phyloP scores from a whole-genome alignment of 257 asterid genomes.

The Parsonsia alboflavescens region DNA sequence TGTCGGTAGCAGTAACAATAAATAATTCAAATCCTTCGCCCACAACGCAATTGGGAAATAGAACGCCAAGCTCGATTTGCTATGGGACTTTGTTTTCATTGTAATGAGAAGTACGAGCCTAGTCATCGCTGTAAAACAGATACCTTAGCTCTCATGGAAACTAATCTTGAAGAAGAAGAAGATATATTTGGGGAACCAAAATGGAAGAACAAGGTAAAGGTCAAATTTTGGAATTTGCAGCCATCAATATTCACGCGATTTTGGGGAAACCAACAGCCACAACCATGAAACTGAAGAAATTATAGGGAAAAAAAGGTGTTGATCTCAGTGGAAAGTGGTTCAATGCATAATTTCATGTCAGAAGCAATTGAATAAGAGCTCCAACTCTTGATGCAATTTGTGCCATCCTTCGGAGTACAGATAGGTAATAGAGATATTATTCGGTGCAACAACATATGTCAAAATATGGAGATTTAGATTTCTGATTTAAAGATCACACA shows the following conservation, averaged over 20 bases:
- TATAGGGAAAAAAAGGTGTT: neutral
- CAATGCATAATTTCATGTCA: neutral
- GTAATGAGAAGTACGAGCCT: neutral
- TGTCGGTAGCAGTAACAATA: too few species aligned
- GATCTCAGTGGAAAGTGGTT: conserved; percentile 6
- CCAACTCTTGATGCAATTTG: neutral
- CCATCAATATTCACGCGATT: conserved; percentile 1
- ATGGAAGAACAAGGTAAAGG: neutral
- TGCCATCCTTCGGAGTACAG: conserved; percentile 3
- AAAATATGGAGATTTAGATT: neutral
- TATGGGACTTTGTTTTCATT: neutral
- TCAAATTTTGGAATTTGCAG: neutral
- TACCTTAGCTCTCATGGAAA: too few species aligned
- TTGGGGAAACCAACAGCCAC: neutral
- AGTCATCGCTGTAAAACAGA: too few species aligned
- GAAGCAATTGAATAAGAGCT: neutral
- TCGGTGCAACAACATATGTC: neutral
- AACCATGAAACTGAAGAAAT: conserved; percentile 6
- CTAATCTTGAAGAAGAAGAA: neutral
- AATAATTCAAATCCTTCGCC: neutral
- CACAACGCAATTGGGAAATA: neutral
- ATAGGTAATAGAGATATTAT: conserved; percentile 11
- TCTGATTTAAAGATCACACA: neutral
- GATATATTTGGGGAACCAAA: neutral
- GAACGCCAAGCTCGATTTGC: neutral